Evolutionary conservation across 805 yeast species (phyloP).

Genomic region (Saccharomycopsis fibuligera): DNA sequence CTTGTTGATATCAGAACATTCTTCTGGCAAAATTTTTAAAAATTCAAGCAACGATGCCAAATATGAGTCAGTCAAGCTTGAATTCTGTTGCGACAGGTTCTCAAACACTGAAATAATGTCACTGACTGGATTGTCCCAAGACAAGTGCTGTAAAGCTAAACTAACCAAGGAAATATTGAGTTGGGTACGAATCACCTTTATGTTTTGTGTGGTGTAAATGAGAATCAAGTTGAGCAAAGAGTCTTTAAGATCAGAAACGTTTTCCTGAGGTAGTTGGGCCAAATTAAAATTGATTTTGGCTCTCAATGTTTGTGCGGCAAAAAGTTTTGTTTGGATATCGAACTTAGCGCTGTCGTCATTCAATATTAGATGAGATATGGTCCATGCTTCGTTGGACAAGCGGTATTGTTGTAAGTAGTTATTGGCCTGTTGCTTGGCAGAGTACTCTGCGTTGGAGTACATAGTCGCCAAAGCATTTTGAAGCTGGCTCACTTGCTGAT

Average conservation of each 20-base stretch:
- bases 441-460: conserved; percentile 38
- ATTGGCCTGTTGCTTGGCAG: conserved; percentile 39
- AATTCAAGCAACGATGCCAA: conserved; percentile 59
- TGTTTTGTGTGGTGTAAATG: conserved; percentile 37
- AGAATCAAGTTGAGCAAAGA: conserved; percentile 55
- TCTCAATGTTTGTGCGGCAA: conserved; percentile 87
- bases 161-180: conserved; percentile 76
- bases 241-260: conserved; percentile 57
- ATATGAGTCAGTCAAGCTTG: conserved; percentile 6
- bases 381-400: conserved; percentile 80
- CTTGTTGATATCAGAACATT: conserved; percentile 67
- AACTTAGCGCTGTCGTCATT: conserved; percentile 23
- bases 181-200: conserved; percentile 70
- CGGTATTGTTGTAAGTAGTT: conserved; percentile 73
- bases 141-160: conserved; percentile 66
- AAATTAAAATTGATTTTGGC: conserved; percentile 81
- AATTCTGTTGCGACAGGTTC: conserved; percentile 11
- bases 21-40: conserved; percentile 86
- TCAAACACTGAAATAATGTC: conserved; percentile 52
- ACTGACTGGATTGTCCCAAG: conserved; percentile 65
- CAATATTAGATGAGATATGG: conserved; percentile 51
- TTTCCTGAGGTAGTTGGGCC: conserved; percentile 59
- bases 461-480: conserved; percentile 40
- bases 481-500: conserved; percentile 21
- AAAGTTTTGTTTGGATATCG: conserved; percentile 59